Conservation (phyloP, 805 yeast genomes). For the Spathaspora sp. region DNA sequence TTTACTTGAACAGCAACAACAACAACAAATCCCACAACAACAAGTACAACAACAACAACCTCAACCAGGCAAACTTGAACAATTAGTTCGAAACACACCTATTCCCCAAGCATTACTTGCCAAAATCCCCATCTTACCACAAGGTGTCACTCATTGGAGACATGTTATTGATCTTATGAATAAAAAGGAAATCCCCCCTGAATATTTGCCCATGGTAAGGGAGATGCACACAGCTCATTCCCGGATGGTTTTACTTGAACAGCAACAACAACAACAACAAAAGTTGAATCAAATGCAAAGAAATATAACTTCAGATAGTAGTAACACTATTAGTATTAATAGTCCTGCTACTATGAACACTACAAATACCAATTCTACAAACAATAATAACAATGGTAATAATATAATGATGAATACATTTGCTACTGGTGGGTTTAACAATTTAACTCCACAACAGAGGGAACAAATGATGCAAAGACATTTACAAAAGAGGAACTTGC, state of each 20-base stretch:
- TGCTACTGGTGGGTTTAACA: constrained; percentile 4
- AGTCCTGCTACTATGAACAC: constrained; percentile 6
- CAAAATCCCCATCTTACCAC: constrained; percentile 74
- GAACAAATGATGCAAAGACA: constrained; percentile 36
- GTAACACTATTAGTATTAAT: constrained; percentile 12
- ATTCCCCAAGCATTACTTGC: constrained; percentile 67
- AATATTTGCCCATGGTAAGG: constrained; percentile 56
- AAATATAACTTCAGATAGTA: constrained; percentile 4
- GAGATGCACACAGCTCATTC: constrained; percentile 66
- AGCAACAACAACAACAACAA: constrained; percentile 37
- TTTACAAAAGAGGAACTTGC: constrained; percentile 22
- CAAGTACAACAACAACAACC: no score
- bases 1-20: constrained; percentile 39
- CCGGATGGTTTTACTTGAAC: constrained; percentile 49
- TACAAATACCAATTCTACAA: constrained; percentile 11
- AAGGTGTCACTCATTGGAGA: constrained; percentile 77
- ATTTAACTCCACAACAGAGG: constrained; percentile 31
- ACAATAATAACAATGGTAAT: constrained; percentile 10
- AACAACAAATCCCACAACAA: no score
- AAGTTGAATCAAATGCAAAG: constrained; percentile 23
- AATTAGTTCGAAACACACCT: constrained; percentile 56
- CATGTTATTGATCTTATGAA: constrained; percentile 64
- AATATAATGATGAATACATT: constrained; percentile 4
- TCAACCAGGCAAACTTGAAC: constrained; percentile 6
- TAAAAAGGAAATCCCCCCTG: constrained; percentile 54